Base-by-base conservation (phyloP, 1,284 basidiomycete species). In the Sutorius eximius region DNA sequence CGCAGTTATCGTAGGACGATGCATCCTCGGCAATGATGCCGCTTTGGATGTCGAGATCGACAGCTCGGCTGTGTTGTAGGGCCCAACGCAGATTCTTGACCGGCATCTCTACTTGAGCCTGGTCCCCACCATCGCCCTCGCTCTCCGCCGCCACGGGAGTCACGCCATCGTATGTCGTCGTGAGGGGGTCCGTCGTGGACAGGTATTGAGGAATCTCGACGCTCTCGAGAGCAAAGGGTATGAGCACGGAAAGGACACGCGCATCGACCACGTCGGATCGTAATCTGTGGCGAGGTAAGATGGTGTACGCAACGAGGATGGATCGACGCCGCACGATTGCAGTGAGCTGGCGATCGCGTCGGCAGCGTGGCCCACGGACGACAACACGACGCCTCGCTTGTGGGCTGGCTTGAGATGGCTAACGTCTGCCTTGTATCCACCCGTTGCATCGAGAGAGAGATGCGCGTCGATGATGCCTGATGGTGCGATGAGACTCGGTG, bases 41-140 rank as follows among this genome's bases (percentile, higher is more conserved):
- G 34, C 75, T 74, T 58, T 81, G 75, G 46, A 91, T 75, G 64
- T 89, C 82, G 59, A 92, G 80, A 63, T 90, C 87, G 18, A 92
- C 80, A 15, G 82, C 80, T 52, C 78, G 76, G 38, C 80, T 83
- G 54, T 78, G 76, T 45, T 79, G 71, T 10, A 92, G 72, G 1
- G 87, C 88, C 82, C 84, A 87, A 57, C 72, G 71, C 37, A 92
- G 72, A 47, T 79, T 83, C 33, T 49, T 50, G 56, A 70, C 69
- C 0, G 64, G 48, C 18, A 13, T 38, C 44, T 66, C 64, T 20
- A 57, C 30, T n/a, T 52, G 63, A 7, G 49, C 18, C n/a, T 56
- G 49, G 32, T 47, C 61, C 33, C 52, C 53, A 49, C 20, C 20
- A 0, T 60, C 61, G 2, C 53, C 64, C 22, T 61, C 65, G 13